A percentile compares a stretch with the other conserved stretches of the same genome.
Conservation (phyloP, 305 asterid genomes). For the Petunia hybrid region DNA sequence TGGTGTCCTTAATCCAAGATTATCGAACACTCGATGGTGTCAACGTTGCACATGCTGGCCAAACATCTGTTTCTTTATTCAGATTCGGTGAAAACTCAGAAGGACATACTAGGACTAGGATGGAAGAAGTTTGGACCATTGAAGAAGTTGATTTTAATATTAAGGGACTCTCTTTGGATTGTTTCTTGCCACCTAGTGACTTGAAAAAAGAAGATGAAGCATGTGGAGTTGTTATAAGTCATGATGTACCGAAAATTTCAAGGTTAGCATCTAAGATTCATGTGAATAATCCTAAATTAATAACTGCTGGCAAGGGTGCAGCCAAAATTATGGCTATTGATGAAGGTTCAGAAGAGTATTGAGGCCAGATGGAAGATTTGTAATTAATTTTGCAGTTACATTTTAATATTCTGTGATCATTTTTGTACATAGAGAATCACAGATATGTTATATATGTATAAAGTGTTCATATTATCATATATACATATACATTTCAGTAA, state of each 20-base stretch:
- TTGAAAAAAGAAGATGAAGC: conserved; percentile 33
- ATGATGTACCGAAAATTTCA: neutral
- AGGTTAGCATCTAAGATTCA: conserved; percentile 5
- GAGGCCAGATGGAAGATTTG: neutral
- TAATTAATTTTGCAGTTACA: neutral
- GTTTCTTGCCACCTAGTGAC: conserved; percentile 41
- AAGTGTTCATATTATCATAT: neutral
- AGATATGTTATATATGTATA: neutral
- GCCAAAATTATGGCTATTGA: conserved; percentile 36
- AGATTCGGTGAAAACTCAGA: conserved; percentile 36
- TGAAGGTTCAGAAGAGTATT: conserved; percentile 8
- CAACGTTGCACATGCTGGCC: conserved; percentile 40
- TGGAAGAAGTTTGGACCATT: conserved; percentile 42
- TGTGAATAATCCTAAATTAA: neutral
- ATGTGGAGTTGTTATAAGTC: neutral
- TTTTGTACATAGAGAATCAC: conserved; percentile 32
- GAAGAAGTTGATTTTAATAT: conserved; percentile 45
- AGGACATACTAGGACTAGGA: conserved; percentile 35
- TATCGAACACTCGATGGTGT: conserved; percentile 37
- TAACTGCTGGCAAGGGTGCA: conserved; percentile 12
- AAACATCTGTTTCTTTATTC: conserved; percentile 31
- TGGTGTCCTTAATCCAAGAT: conserved; percentile 35
- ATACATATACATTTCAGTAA: conserved; percentile 12
- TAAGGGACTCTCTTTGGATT: conserved; percentile 36
- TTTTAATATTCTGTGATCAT: conserved; percentile 18